Evolutionary conservation across 345 rosid species (phyloP).

Genomic region (Eucalyptus grandis): DNA sequence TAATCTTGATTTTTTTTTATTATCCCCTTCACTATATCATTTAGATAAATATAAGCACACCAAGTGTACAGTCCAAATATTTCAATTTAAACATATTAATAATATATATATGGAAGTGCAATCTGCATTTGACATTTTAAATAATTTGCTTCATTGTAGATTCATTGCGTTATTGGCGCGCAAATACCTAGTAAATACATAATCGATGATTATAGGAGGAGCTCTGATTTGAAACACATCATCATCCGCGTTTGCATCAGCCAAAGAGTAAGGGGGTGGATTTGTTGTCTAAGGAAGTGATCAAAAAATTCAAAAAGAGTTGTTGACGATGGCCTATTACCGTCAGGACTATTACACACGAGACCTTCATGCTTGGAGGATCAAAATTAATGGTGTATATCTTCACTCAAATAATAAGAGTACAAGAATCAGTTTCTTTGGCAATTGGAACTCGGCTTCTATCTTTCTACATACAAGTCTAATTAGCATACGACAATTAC

Average conservation of each 20-base stretch:
- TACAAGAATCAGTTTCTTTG: not conserved
- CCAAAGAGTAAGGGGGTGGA: not conserved
- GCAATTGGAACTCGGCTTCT: not conserved
- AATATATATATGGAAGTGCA: not conserved
- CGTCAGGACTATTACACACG: not conserved
- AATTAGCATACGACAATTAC: not conserved
- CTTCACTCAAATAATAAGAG: not conserved
- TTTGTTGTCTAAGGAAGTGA: not conserved
- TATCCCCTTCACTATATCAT: not conserved
- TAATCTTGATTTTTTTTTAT: not conserved
- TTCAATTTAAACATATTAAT: not conserved
- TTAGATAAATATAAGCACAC: not conserved
- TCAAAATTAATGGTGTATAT: not conserved
- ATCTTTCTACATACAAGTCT: not conserved
- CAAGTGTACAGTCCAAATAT: not conserved
- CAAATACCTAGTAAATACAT: not conserved
- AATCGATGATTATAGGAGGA: not conserved
- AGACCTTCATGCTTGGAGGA: not conserved
- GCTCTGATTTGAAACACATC: not conserved
- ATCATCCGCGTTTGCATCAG: not conserved
- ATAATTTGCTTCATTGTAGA: not conserved
- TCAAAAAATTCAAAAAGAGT: not conserved
- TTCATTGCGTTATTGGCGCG: not conserved
- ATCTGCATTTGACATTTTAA: not conserved
- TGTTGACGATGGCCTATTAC: not conserved